Evolutionary conservation across 768 basidiomycete genomes (phyloP).

Genomic region (Mycena polygramma): DNA sequence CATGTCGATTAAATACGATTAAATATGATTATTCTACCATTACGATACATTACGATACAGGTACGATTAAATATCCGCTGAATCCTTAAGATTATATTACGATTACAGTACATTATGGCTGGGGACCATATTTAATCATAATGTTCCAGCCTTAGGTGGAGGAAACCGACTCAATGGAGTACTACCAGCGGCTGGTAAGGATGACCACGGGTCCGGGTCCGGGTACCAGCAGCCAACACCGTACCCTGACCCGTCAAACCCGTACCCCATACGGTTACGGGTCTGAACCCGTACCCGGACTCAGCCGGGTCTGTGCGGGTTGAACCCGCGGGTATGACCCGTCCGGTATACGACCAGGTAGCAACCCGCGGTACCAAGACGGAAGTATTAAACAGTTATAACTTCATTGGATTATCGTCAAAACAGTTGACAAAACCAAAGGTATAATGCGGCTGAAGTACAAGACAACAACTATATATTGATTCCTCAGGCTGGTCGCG

Average conservation of each 20-base stretch:
- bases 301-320: constrained; percentile 8
- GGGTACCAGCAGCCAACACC: not conserved
- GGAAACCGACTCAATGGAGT: not conserved
- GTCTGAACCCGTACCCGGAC: not conserved
- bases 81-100: too few species aligned
- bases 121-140: too few species aligned
- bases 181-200: not conserved
- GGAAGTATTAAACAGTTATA: not conserved
- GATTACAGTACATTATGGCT: too few species aligned
- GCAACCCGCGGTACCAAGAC: not conserved
- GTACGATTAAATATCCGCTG: too few species aligned
- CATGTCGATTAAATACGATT: too few species aligned
- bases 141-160: too few species aligned
- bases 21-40: too few species aligned
- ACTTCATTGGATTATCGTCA: too few species aligned
- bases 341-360: constrained; percentile 1
- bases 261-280: not conserved
- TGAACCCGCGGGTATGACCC: constrained; percentile 3
- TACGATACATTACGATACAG: too few species aligned
- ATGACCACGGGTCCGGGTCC: constrained; percentile 4
- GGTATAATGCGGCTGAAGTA: too few species aligned
- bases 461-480: not conserved
- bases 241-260: constrained; percentile 5
- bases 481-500: not conserved
- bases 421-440: too few species aligned